Evolutionary conservation across 1,284 basidiomycete genomes (phyloP), one percentile per base, ranked within the genome.

Genomic region (Gymnopus androsaceus): DNA sequence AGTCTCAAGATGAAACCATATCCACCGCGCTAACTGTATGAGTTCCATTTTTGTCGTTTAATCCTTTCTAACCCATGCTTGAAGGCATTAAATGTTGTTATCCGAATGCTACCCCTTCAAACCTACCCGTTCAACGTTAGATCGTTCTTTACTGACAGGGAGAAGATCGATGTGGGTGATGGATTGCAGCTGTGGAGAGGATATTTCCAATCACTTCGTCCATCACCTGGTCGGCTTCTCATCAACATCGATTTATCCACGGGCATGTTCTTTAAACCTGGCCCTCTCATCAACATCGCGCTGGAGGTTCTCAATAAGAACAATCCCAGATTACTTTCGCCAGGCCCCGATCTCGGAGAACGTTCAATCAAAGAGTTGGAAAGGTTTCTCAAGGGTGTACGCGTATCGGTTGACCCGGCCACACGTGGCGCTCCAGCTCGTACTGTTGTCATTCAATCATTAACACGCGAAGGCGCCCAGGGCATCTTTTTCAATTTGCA

Each of bases 181-280:
- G 82, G 81, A 19, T 40, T 59, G 9, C 52, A 59, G 15, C 33
- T 59, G 8, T 55, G 57, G 44, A 27, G n/a, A 15, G 62, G 62
- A 0, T 83, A 82, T 55, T 85, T 85, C 67, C 82, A 84, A 64
- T 83, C 80, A 0, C 76, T 85, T n/a, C 74, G 84, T 14, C 85
- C 84, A 3, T 80, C 77, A 0, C 69, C 80, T 3, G 76, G 76
- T 1, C 72, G 69, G 2, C 77, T 87, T 66, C 62, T 86, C 7
- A 75, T 87, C 64, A 87, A 87, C 55, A 75, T 87, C 53, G 84
- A 87, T 56, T 85, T 86, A 42, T 78, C 78, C 1, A 85, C 84
- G 0, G 84, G 80, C 1, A 73, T 80, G 2, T 84, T 87, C 80
- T 86, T 82, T 66, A 78, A 79, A 61, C 64, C 75, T 0, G 67